These are phyloP conservation scores for Eucalyptus tenuipes DNA, from an alignment of 345 rosid genomes.

Conservation along the genomic window DNA sequence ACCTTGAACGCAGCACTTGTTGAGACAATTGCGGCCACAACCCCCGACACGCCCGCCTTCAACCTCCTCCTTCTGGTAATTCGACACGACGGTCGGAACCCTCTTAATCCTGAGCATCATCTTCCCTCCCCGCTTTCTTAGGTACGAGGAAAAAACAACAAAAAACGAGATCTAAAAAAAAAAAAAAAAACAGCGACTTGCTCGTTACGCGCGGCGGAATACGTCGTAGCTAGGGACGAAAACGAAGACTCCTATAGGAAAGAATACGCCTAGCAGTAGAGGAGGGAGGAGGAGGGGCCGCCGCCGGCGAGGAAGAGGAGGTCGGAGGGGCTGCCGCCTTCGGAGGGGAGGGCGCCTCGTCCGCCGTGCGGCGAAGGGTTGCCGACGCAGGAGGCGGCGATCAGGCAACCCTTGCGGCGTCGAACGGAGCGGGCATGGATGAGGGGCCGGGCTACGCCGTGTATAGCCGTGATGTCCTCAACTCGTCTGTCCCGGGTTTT, in stretches of 20 bases:
- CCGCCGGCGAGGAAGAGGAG: constrained; percentile 99
- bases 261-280: background rate
- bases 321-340: constrained; percentile 99
- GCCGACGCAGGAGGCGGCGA: constrained; percentile 34
- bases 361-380: constrained; percentile 99
- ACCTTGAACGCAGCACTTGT: constrained; percentile 70
- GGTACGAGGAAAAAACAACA: background rate
- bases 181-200: background rate
- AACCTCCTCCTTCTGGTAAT: constrained; percentile 69
- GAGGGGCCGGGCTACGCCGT: constrained; percentile 40
- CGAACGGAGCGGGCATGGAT: constrained; percentile 76
- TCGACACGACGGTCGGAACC: constrained; percentile 81
- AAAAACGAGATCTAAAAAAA: background rate
- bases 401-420: constrained; percentile 68
- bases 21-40: constrained; percentile 72
- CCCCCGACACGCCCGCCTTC: constrained; percentile 47
- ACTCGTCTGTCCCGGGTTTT: constrained; percentile 23
- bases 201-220: background rate
- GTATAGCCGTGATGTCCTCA: constrained; percentile 98
- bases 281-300: constrained; percentile 15
- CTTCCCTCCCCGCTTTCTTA: background rate
- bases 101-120: constrained; percentile 81
- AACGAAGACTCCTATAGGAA: background rate
- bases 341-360: constrained; percentile 99
- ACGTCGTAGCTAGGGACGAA: background rate